Evolutionary conservation across 177 flowering plant genomes (phyloP), one percentile per base, ranked within the genome.

Genomic region (Telopea speciosissima): DNA sequence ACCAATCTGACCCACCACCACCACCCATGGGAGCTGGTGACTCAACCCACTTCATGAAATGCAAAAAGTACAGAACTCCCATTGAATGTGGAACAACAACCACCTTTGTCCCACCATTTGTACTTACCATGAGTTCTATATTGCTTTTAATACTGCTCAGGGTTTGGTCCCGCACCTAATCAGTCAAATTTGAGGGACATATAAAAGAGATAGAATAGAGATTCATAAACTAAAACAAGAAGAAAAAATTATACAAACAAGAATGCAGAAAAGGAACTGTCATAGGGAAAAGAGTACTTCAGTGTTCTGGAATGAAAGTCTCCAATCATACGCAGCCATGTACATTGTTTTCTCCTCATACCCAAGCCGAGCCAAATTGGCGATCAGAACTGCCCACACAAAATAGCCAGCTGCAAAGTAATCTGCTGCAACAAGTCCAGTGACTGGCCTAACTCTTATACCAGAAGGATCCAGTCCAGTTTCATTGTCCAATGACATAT

Each of bases 241-340:
- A 11, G 28, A 3, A 33, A 52, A 62, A 4, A 26, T n/a, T 22
- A 24, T 23, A 28, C 22, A 49, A 12, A 49, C 31, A 61, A 11
- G 12, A 45, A 49, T 22, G n/a, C 62, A 9, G 58, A 42, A 31
- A 62, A 13, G 26, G 24, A 65, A 42, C 54, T 49, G 24, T 17
- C 24, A 10, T 24, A 49, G 14, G 24, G 16, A 33, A 67, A 58
- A 33, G 10, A 62, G 52, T 78, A 92, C 97, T 94, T 95, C 97
- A 59, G 99, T 95, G 79, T 95, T 89, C 73, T 92, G 97, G 81
- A 91, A 95, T 72, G 97, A 81, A 9, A 95, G 72, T 79, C 97
- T 90, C 99, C 99, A 95, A 77, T 95, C 99, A 81, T 95, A 92
- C 49, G 99, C 81, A 72, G 99, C 99, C 99, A 95, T 95, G 68